These are phyloP conservation scores for Novymonas esmeraldas DNA, from an alignment of 208 protist species.

Conservation along the genomic window DNA sequence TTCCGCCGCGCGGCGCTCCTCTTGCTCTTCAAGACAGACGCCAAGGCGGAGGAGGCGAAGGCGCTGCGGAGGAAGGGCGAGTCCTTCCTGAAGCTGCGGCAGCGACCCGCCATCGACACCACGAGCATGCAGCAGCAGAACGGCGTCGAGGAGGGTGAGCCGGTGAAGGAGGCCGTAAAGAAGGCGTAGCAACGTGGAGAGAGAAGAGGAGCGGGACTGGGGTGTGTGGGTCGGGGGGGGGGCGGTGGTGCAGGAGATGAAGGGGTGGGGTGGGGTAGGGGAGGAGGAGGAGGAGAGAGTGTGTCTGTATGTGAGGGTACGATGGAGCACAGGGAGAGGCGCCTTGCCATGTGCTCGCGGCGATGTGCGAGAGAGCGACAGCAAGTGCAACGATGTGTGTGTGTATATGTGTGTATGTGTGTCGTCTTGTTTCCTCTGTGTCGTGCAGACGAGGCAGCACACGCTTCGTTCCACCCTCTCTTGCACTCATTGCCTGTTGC, in stretches of 20 bases:
- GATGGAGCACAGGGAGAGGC: no score
- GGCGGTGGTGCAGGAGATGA: not conserved
- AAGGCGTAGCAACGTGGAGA: constrained; percentile 10
- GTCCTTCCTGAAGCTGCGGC: constrained; percentile 35
- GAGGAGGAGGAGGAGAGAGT: not conserved
- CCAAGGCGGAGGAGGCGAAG: constrained; percentile 61
- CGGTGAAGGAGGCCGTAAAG: constrained; percentile 9
- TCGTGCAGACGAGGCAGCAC: not conserved
- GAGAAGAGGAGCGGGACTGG: constrained; percentile 8
- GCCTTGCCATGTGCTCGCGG: no score
- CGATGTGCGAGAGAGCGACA: no score
- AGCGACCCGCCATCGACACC: constrained; percentile 8
- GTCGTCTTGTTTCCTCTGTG: not conserved
- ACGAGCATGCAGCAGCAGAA: constrained; percentile 39
- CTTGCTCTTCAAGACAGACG: constrained; percentile 69
- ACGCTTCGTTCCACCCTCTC: not conserved
- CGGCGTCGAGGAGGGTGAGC: constrained; percentile 43
- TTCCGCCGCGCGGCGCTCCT: constrained; percentile 73
- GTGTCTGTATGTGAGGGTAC: not conserved
- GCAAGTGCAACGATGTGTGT: no score
- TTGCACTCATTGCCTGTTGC: not conserved
- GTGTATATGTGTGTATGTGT: no score
- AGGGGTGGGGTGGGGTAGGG: not conserved
- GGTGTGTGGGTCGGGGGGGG: not conserved
- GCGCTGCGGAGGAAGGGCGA: constrained; percentile 53